phyloP scores from a whole-genome alignment of 208 protist genomes.

The Acanthamoeba culbertsoni region DNA sequence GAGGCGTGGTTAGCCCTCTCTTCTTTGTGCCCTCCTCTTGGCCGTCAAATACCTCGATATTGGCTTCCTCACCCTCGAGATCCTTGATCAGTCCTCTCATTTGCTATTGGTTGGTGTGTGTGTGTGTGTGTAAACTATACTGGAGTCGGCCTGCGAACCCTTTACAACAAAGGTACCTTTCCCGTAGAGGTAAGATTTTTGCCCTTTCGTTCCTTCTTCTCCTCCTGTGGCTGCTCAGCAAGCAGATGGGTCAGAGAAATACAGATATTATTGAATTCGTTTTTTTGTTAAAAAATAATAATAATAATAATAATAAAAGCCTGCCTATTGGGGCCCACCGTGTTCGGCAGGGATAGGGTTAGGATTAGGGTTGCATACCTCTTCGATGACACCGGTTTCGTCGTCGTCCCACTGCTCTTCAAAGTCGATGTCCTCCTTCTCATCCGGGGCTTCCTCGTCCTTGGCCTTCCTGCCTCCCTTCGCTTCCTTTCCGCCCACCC shows the following conservation, averaged over 20 bases:
- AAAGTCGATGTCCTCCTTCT: constrained; percentile 52
- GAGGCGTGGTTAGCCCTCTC: background rate
- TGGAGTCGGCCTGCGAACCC: too few species aligned
- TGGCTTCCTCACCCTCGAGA: constrained; percentile 7
- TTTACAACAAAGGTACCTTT: too few species aligned
- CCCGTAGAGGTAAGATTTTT: too few species aligned
- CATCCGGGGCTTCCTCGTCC: background rate
- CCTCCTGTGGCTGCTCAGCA: background rate
- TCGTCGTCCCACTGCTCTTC: constrained; percentile 22
- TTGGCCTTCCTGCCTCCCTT: background rate
- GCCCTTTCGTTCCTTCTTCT: background rate
- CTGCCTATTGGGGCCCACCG: too few species aligned
- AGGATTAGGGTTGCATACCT: background rate
- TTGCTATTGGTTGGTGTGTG: background rate
- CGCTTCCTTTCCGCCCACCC: background rate
- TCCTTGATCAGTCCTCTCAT: background rate
- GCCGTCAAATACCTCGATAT: background rate
- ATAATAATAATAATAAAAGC: background rate
- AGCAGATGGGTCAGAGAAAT: background rate
- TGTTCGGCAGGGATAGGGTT: too few species aligned
- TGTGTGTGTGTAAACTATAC: background rate
- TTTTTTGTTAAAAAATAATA: background rate
- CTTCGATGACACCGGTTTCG: background rate
- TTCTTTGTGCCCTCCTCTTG: background rate
- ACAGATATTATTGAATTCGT: background rate